Evolutionary conservation across 768 basidiomycete genomes (phyloP), one percentile per base, ranked within the genome.

Genomic region (Ramaria rubella): DNA sequence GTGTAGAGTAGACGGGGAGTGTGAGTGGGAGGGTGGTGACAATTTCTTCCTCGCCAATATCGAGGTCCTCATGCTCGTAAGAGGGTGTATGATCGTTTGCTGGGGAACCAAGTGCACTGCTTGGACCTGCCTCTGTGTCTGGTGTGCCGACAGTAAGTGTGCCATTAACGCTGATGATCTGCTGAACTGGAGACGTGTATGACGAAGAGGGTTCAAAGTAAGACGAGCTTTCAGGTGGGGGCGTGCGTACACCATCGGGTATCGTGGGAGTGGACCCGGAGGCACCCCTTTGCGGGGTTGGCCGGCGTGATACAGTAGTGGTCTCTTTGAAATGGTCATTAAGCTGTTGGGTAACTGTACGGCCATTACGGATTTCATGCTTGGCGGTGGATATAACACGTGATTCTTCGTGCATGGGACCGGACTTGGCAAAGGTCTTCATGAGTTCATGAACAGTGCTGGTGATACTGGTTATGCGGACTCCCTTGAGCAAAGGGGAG

Each of bases 401-500:
- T 3, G 78, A 81, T 55, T 87, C 84, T 64, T 86, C 84, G 30
- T 69, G 65, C 12, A 43, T 12, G 9, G 44, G n/a, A 7, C 81
- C 78, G 14, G 75, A 70, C 34, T 83, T 79, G 23, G 70, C 71
- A 61, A 75, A 75, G 1, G 88, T 65, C 67, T 85, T 90, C 1
- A 81, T 81, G 3, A 80, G 80, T 70, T 98, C 93, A 59, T 84
- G 81, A 45, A 97, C 73, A 7, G 81, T 76, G 4, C 86, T 89
- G 19, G 75, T 69, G 23, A 95, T 79, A 45, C 70, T 78, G 5
- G 82, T 70, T 17, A 97, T 85, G 45, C 77, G 74, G 5, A 87
- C 85, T 7, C 95, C 95, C 69, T 98, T 97, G 36, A 77, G 73
- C 21, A 96, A 72, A 0, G 95, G 94, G 31, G 83, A 83, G 67